Evolutionary conservation across 1,284 basidiomycete genomes (phyloP).

Genomic region (Trametes sp.): DNA sequence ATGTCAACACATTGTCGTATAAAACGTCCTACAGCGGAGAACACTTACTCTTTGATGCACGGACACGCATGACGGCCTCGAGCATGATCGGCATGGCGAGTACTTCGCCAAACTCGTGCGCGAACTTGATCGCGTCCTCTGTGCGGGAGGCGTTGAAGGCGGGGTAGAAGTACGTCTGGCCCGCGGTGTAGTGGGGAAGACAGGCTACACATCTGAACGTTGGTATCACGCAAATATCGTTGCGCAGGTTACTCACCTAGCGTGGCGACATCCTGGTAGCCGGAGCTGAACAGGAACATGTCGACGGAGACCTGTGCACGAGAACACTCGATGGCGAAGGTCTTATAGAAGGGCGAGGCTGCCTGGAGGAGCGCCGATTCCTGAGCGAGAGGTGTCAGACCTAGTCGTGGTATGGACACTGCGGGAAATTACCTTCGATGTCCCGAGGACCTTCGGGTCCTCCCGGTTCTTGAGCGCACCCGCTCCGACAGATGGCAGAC

Average conservation of each 20-base stretch:
- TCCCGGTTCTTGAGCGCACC: slow-evolving; percentile 96
- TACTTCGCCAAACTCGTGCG: slow-evolving; percentile 95
- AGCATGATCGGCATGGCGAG: slow-evolving; percentile 95
- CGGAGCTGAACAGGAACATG: slow-evolving; percentile 97
- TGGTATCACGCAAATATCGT: neutral
- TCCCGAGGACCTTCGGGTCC: slow-evolving; percentile 96
- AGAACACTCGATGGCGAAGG: slow-evolving; percentile 98
- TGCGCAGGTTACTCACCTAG: slow-evolving; percentile 57
- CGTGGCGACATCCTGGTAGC: slow-evolving; percentile 96
- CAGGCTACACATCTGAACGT: slow-evolving; percentile 61
- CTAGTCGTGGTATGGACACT: too few species aligned
- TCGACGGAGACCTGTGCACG: slow-evolving; percentile 97
- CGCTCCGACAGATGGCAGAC: slow-evolving; percentile 88
- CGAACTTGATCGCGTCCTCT: slow-evolving; percentile 98
- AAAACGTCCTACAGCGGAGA: slow-evolving; percentile 5
- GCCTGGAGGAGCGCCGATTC: slow-evolving; percentile 90
- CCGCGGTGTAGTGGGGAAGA: slow-evolving; percentile 97
- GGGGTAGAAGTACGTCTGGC: slow-evolving; percentile 98
- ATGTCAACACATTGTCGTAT: slow-evolving; percentile 6
- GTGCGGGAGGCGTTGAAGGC: slow-evolving; percentile 95
- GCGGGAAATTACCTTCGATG: slow-evolving; percentile 94
- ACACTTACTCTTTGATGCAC: slow-evolving; percentile 83
- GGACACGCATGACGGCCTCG: slow-evolving; percentile 97
- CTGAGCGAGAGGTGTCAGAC: slow-evolving; percentile 45
- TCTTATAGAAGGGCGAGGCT: slow-evolving; percentile 96